Evolutionary conservation across 2,329 filamentous ascomycete genomes (phyloP).

Genomic region (Triangularia setosa): DNA sequence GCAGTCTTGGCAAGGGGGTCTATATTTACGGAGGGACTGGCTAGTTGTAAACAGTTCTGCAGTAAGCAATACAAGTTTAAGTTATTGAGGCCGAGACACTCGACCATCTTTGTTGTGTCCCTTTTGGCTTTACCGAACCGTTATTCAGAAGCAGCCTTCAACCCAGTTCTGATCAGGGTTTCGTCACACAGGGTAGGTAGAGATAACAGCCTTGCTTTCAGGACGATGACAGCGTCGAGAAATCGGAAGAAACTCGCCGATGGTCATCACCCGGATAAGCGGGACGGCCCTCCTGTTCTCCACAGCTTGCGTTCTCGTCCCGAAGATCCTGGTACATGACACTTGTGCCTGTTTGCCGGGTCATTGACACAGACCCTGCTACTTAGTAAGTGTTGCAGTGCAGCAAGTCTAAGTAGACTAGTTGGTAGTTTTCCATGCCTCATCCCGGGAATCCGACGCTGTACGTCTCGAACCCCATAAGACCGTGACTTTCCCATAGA

Average conservation of each 20-base stretch:
- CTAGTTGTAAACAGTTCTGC: too few species aligned
- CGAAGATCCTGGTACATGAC: slow-evolving; percentile 4
- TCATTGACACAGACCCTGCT: not conserved
- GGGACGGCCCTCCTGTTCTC: not conserved
- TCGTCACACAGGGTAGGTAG: too few species aligned
- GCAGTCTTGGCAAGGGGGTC: too few species aligned
- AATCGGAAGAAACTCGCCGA: not conserved
- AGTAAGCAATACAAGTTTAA: too few species aligned
- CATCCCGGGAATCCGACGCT: not conserved
- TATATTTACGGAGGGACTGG: too few species aligned
- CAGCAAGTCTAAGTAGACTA: not conserved
- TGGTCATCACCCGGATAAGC: not conserved
- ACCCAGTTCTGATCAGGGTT: too few species aligned
- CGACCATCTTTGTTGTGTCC: too few species aligned
- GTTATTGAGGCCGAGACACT: too few species aligned
- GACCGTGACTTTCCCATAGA: not conserved
- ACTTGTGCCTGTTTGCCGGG: slow-evolving; percentile 3
- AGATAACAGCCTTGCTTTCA: too few species aligned
- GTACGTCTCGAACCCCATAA: not conserved
- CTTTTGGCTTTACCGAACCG: too few species aligned
- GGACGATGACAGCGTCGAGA: not conserved
- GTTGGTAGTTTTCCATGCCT: not conserved
- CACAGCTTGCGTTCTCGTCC: slow-evolving; percentile 4
- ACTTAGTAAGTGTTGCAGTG: slow-evolving; percentile 7
- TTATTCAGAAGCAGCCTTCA: too few species aligned